Evolutionary conservation across 495 filamentous ascomycete genomes (phyloP).

Genomic region (Hypoxylon lienhwacheense): DNA sequence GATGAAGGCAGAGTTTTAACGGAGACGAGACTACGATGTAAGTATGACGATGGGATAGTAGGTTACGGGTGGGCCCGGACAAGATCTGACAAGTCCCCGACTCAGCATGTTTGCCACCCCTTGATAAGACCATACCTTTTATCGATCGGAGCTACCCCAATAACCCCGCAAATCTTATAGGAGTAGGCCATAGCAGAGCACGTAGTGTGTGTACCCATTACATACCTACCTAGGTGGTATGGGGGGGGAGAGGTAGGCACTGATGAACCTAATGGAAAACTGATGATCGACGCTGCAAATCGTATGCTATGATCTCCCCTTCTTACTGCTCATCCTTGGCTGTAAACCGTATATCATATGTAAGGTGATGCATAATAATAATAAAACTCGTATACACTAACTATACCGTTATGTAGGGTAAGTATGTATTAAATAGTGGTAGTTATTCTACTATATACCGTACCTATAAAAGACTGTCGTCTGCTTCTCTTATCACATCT

Average conservation of each 20-base stretch:
- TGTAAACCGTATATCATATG: conserved; percentile 13
- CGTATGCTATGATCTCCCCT: conserved; percentile 33
- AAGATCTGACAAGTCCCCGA: neutral
- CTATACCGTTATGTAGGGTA: too few relatives aligned
- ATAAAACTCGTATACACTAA: too few relatives aligned
- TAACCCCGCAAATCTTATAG: conserved; percentile 8
- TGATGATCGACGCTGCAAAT: conserved; percentile 26
- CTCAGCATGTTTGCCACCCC: conserved; percentile 5
- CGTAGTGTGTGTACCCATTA: neutral
- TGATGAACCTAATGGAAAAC: too few relatives aligned
- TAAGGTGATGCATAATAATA: conserved; percentile 1
- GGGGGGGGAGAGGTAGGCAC: too few relatives aligned
- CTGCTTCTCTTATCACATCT: too few relatives aligned
- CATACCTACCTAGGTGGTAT: too few relatives aligned
- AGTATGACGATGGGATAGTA: conserved; percentile 3
- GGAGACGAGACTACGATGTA: neutral
- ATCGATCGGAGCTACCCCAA: conserved; percentile 31
- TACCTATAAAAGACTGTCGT: too few relatives aligned
- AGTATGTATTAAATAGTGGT: too few relatives aligned
- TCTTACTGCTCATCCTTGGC: neutral
- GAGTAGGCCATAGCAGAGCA: too few relatives aligned
- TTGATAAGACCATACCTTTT: conserved; percentile 25
- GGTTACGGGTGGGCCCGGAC: neutral
- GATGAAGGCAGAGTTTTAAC: conserved; percentile 6
- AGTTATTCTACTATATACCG: too few relatives aligned